Evolutionary conservation across 345 rosid genomes (phyloP).

Genomic region (Acer saccharum): DNA sequence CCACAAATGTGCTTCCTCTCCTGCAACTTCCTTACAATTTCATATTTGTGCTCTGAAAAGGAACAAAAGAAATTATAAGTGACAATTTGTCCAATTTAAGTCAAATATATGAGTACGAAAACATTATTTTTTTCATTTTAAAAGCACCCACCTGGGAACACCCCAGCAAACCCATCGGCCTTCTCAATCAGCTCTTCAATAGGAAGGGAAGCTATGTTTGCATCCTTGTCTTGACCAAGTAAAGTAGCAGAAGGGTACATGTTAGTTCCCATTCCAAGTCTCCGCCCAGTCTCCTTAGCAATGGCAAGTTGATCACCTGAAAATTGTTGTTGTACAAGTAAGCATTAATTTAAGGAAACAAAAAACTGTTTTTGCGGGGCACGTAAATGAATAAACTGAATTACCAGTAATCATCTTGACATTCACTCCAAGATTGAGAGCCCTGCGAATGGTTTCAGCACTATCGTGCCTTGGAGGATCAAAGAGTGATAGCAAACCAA

Average conservation of each 20-base stretch:
- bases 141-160: conserved; percentile 72
- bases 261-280: conserved; percentile 95
- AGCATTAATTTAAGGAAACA: background rate
- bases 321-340: background rate
- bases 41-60: conserved; percentile 82
- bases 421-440: conserved; percentile 88
- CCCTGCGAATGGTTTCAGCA: conserved; percentile 92
- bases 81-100: background rate
- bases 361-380: background rate
- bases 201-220: conserved; percentile 62
- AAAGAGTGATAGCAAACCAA: conserved; percentile 73
- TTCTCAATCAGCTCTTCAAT: conserved; percentile 84
- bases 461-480: conserved; percentile 98
- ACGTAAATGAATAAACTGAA: background rate
- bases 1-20: conserved; percentile 84
- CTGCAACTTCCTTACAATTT: conserved; percentile 92
- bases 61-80: background rate
- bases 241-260: conserved; percentile 93
- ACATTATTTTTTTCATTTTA: background rate
- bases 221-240: conserved; percentile 75
- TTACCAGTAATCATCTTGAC: conserved; percentile 98
- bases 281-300: conserved; percentile 93
- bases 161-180: conserved; percentile 96
- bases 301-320: conserved; percentile 81
- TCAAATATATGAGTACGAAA: background rate